These are phyloP conservation scores for Xylona heveae DNA, from an alignment of 495 filamentous ascomycete genomes.

Conservation along the genomic window DNA sequence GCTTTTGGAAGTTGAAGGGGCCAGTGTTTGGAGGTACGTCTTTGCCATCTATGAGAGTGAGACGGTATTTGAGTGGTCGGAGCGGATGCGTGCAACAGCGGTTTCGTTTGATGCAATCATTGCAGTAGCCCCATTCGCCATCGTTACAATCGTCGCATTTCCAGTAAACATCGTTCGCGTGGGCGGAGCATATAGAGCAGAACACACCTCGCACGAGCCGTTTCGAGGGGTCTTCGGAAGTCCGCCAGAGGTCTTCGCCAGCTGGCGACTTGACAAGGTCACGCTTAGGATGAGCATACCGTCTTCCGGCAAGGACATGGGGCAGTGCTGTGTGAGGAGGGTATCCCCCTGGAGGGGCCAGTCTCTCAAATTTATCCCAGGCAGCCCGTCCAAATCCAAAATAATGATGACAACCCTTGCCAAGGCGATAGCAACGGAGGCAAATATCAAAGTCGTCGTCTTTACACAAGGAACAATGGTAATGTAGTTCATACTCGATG, in stretches of 20 bases:
- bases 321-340: conserved; percentile 22
- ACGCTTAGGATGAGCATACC: conserved; percentile 36
- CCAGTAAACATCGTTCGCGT: conserved; percentile 65
- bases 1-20: not conserved
- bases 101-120: conserved; percentile 56
- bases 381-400: conserved; percentile 52
- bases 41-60: not conserved
- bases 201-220: conserved; percentile 65
- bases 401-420: conserved; percentile 61
- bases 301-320: conserved; percentile 44
- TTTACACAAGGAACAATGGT: conserved; percentile 47
- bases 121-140: conserved; percentile 84
- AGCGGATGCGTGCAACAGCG: conserved; percentile 58
- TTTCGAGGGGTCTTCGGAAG: conserved; percentile 38
- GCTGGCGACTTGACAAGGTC: conserved; percentile 12
- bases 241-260: conserved; percentile 20
- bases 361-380: conserved; percentile 28
- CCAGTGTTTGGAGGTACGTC: not conserved
- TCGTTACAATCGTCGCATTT: conserved; percentile 66
- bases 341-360: conserved; percentile 21
- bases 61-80: conserved; percentile 28
- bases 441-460: conserved; percentile 59
- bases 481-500: conserved; percentile 68
- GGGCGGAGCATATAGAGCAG: conserved; percentile 50
- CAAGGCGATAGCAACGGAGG: conserved; percentile 48